Conservation (phyloP, 192 early-diverging fungal genomes). For the Podila epigama region DNA sequence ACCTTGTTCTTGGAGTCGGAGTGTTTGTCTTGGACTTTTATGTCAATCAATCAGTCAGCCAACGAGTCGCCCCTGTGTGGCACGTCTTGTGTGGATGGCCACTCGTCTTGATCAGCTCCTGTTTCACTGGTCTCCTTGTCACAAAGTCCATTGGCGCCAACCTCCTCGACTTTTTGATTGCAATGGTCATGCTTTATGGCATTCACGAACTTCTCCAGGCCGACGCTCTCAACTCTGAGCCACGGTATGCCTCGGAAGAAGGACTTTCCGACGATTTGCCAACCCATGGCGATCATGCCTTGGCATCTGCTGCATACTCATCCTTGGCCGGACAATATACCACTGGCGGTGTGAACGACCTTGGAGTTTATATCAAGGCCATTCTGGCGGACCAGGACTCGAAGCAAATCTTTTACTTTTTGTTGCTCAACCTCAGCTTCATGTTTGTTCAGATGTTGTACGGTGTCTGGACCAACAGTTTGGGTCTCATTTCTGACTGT, state of each 20-base stretch:
- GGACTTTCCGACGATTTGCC: constrained; percentile 42
- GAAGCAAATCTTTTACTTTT: constrained; percentile 92
- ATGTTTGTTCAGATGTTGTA: constrained; percentile 90
- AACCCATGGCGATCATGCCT: constrained; percentile 27
- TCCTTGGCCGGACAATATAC: constrained; percentile 11
- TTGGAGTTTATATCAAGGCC: constrained; percentile 50
- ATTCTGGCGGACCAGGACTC: constrained; percentile 79
- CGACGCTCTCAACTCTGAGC: constrained; percentile 24
- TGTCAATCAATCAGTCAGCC: constrained; percentile 46
- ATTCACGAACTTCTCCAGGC: constrained; percentile 45
- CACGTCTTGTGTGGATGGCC: constrained; percentile 52
- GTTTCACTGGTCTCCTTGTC: constrained; percentile 35
- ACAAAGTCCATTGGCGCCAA: constrained; percentile 48
- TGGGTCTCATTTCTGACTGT: constrained; percentile 92
- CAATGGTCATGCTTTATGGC: constrained; percentile 43
- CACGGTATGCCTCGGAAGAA: constrained; percentile 43
- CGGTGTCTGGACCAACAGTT: constrained; percentile 81
- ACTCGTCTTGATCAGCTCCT: constrained; percentile 36
- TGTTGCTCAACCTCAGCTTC: constrained; percentile 91
- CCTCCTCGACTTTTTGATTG: constrained; percentile 45
- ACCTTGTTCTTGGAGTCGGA: constrained; percentile 42
- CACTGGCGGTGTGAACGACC: constrained; percentile 16
- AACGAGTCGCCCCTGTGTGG: constrained; percentile 29
- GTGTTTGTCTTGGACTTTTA: constrained; percentile 52
- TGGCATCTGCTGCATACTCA: neutral